Evolutionary conservation across 306 rosid species (phyloP).

Genomic region (Quercus cerris): DNA sequence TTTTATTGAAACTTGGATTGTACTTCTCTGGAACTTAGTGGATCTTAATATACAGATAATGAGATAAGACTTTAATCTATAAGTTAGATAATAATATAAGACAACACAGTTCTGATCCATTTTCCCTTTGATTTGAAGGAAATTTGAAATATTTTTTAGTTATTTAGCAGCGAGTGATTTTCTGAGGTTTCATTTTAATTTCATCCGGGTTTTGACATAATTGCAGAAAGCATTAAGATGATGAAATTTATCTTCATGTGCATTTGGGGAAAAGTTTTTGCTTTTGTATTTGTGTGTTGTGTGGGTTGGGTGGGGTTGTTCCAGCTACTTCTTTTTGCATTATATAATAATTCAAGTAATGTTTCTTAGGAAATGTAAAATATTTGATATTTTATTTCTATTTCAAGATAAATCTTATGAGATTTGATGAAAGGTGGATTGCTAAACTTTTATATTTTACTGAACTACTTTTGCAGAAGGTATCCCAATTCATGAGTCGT

Average conservation of each 20-base stretch:
- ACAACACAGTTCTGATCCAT: not conserved
- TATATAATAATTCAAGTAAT: not conserved
- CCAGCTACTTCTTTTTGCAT: not conserved
- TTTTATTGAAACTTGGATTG: not conserved
- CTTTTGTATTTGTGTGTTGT: not conserved
- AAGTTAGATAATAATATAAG: not conserved
- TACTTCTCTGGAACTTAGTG: not conserved
- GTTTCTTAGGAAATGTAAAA: not conserved
- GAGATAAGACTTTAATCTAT: not conserved
- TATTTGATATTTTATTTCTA: not conserved
- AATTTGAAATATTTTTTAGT: too few species aligned
- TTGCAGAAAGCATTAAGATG: not conserved
- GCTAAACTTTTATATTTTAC: not conserved
- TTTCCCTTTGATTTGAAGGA: not conserved
- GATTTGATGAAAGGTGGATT: not conserved
- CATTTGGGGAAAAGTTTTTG: not conserved
- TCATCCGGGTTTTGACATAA: not conserved
- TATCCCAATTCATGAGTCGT: constrained; percentile 69
- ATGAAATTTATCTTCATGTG: not conserved
- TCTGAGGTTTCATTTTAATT: too few species aligned
- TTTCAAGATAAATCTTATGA: not conserved
- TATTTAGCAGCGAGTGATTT: too few species aligned
- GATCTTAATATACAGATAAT: not conserved
- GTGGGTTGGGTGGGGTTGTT: not conserved
- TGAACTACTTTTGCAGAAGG: constrained; percentile 62